Evolutionary conservation across 768 basidiomycete genomes (phyloP).

Genomic region (Kwoniella sp.): DNA sequence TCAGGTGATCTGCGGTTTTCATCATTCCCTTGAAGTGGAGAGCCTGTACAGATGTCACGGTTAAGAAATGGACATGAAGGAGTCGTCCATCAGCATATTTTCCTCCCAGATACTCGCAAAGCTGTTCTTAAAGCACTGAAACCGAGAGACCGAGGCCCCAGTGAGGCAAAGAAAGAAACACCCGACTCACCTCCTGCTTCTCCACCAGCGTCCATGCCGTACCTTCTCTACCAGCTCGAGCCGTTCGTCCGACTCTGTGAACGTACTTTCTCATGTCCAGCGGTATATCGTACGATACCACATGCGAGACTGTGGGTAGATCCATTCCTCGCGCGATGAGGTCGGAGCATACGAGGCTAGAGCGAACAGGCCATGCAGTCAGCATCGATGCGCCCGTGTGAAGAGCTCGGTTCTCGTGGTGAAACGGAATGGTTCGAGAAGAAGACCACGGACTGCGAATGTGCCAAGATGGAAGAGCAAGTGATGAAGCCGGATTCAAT

Average conservation of each 20-base stretch:
- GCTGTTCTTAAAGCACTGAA: background rate
- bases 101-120: background rate
- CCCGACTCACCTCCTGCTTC: constrained; percentile 65
- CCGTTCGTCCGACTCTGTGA: constrained; percentile 94
- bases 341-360: constrained; percentile 92
- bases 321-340: constrained; percentile 94
- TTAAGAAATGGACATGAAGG: background rate
- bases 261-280: constrained; percentile 99
- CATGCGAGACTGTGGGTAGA: constrained; percentile 86
- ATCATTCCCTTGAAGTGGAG: constrained; percentile 85
- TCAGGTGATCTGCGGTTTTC: constrained; percentile 69
- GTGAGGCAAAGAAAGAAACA: background rate
- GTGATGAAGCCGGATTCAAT: background rate
- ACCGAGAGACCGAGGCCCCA: constrained; percentile 62
- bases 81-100: constrained; percentile 2
- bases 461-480: too few species aligned
- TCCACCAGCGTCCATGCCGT: constrained; percentile 95
- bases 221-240: constrained; percentile 83
- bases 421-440: too few species aligned
- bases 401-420: too few species aligned
- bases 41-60: constrained; percentile 64
- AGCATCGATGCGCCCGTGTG: background rate
- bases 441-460: too few species aligned
- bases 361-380: background rate
- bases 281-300: constrained; percentile 92